Evolutionary conservation across 2,329 filamentous ascomycete genomes (phyloP).

Genomic region (Aspergillus sergii): DNA sequence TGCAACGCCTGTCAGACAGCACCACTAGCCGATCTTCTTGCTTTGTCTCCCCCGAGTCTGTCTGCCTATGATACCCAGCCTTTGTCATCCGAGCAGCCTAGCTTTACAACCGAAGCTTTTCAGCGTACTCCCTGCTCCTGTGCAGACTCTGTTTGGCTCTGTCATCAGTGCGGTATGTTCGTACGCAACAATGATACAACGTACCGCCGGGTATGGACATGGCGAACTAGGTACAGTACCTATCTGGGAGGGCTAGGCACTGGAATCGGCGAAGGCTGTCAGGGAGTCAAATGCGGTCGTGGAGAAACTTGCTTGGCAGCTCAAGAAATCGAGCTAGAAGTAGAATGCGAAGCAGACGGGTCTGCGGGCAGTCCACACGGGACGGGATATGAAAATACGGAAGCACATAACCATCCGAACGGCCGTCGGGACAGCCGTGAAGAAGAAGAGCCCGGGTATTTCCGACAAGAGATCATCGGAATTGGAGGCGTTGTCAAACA

Average conservation of each 20-base stretch:
- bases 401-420: constrained; percentile 19
- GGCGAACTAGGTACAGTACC: constrained; percentile 79
- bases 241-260: constrained; percentile 81
- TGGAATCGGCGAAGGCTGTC: constrained; percentile 83
- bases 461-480: constrained; percentile 85
- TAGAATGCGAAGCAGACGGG: constrained; percentile 81
- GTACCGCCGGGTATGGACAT: constrained; percentile 76
- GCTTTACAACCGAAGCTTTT: constrained; percentile 52
- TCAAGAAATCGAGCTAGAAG: constrained; percentile 77
- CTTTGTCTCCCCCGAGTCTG: constrained; percentile 27
- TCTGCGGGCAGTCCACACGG: constrained; percentile 31
- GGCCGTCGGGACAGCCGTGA: constrained; percentile 28
- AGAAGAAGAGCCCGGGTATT: constrained; percentile 67
- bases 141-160: constrained; percentile 71
- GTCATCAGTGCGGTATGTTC: constrained; percentile 76
- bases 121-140: constrained; percentile 62
- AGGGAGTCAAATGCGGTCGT: constrained; percentile 87
- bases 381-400: constrained; percentile 13
- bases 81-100: constrained; percentile 32
- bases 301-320: constrained; percentile 74
- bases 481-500: constrained; percentile 87
- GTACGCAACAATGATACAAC: constrained; percentile 61
- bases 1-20: constrained; percentile 75
- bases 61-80: constrained; percentile 31
- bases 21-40: constrained; percentile 55